phyloP scores from a whole-genome alignment of 2,329 filamentous ascomycete genomes.

The Zasmidium citrigriseum region DNA sequence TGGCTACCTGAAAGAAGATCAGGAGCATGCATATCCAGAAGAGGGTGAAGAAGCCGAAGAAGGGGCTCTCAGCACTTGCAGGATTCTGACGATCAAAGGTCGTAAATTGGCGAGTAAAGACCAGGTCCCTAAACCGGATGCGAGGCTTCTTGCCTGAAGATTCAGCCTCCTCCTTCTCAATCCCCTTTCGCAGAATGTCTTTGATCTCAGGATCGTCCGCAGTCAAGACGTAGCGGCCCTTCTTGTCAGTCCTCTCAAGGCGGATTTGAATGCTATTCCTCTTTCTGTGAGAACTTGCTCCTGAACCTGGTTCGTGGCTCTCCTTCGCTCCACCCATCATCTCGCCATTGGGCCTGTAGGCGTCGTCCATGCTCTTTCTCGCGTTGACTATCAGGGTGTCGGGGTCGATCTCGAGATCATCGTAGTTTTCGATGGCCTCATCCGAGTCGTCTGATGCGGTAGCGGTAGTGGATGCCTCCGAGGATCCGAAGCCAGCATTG shows the following conservation, averaged over 20 bases:
- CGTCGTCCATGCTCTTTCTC: conserved; percentile 29
- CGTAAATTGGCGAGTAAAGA: conserved; percentile 73
- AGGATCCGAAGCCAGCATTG: conserved; percentile 7
- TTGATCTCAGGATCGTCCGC: conserved; percentile 52
- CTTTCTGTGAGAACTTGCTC: conserved; percentile 14
- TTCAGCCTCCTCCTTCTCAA: conserved; percentile 44
- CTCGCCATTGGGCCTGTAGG: conserved; percentile 14
- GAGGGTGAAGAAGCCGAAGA: conserved; percentile 77
- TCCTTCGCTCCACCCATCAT: neutral
- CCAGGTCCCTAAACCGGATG: conserved; percentile 54
- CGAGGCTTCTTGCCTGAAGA: conserved; percentile 38
- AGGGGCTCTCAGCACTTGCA: conserved; percentile 65
- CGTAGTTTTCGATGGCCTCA: conserved; percentile 45
- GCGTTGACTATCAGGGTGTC: conserved; percentile 39
- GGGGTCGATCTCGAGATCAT: conserved; percentile 39
- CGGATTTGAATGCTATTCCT: conserved; percentile 49
- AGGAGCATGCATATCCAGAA: conserved; percentile 74
- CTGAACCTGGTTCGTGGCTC: neutral
- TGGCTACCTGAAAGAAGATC: conserved; percentile 66
- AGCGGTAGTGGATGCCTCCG: conserved; percentile 2
- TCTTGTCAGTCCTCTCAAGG: conserved; percentile 48
- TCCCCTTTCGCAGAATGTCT: conserved; percentile 46
- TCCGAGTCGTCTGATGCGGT: conserved; percentile 21
- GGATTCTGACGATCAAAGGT: conserved; percentile 74
- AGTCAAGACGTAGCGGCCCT: conserved; percentile 50